These are phyloP conservation scores for Didymosphaeria variabile DNA, from an alignment of 2,329 filamentous ascomycete genomes.

Conservation along the genomic window DNA sequence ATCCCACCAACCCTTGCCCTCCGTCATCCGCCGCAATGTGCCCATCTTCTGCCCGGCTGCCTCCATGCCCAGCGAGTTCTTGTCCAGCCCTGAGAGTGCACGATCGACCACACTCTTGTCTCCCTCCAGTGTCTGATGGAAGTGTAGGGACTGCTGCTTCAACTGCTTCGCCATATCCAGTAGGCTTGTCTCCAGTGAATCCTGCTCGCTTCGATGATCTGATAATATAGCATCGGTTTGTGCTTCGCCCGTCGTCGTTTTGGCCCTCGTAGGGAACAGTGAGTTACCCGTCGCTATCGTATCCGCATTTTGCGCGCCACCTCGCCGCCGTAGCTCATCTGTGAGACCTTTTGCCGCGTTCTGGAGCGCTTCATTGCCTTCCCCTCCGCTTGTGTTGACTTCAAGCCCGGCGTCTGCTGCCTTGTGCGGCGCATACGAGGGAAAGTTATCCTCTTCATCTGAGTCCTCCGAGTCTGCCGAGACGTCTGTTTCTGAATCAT, in stretches of 20 bases:
- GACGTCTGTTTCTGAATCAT: conserved; percentile 44
- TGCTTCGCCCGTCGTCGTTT: conserved; percentile 36
- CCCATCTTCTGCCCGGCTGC: conserved; percentile 81
- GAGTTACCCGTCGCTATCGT: conserved; percentile 46
- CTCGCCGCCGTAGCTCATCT: conserved; percentile 45
- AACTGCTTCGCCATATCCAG: conserved; percentile 79
- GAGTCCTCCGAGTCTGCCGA: conserved; percentile 51
- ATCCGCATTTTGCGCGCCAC: conserved; percentile 30
- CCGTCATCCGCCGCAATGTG: conserved; percentile 78
- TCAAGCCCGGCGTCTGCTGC: conserved; percentile 45
- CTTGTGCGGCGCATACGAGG: conserved; percentile 54
- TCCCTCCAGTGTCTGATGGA: conserved; percentile 76
- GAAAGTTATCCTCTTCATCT: conserved; percentile 52
- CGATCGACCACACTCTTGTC: conserved; percentile 75
- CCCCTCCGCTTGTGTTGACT: conserved; percentile 32
- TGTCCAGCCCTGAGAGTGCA: conserved; percentile 78
- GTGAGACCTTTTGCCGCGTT: conserved; percentile 46
- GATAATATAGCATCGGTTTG: conserved; percentile 74
- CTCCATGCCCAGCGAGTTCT: conserved; percentile 78
- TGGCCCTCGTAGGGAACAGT: conserved; percentile 51
- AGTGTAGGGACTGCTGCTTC: conserved; percentile 76
- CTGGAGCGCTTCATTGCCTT: conserved; percentile 45
- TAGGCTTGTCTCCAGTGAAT: conserved; percentile 82
- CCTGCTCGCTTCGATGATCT: conserved; percentile 82
- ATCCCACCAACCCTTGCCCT: conserved; percentile 88